Conservation (phyloP, 179 eudicot species). For the Corrigiola litoralis region DNA sequence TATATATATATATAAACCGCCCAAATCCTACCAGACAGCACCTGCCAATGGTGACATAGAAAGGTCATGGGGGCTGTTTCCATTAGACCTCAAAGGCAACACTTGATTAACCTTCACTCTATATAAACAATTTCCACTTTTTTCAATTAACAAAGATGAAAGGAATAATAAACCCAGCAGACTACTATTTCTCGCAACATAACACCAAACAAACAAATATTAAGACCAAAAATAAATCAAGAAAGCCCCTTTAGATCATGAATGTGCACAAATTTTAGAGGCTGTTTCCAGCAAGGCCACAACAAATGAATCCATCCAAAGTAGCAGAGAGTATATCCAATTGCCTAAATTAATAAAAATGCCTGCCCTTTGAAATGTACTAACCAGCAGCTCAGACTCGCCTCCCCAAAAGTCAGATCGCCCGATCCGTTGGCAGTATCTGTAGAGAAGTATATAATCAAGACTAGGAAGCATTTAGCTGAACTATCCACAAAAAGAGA, state of each 20-base stretch:
- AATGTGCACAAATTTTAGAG: too few relatives aligned
- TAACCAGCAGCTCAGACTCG: constrained; percentile 91
- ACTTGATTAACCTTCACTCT: background rate
- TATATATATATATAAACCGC: background rate
- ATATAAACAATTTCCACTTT: background rate
- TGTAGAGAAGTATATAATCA: constrained; percentile 18
- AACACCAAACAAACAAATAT: too few relatives aligned
- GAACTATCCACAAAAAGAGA: background rate
- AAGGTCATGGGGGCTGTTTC: background rate
- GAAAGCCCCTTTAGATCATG: too few relatives aligned
- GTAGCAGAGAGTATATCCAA: background rate
- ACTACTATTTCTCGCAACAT: too few relatives aligned
- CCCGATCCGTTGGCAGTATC: constrained; percentile 89
- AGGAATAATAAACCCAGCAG: too few relatives aligned
- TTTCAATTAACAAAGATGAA: background rate
- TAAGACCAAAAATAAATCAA: too few relatives aligned
- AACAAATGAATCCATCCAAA: background rate
- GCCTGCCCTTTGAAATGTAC: constrained; percentile 22
- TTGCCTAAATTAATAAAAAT: background rate
- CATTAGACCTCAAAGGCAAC: background rate
- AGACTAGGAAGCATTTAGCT: background rate
- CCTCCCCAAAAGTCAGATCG: constrained; percentile 97
- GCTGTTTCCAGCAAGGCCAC: too few relatives aligned
- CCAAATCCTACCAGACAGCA: background rate
- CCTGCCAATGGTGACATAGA: background rate